These are phyloP conservation scores for Pseudonectria buxi DNA, from an alignment of 2,329 filamentous ascomycete genomes.

Conservation along the genomic window DNA sequence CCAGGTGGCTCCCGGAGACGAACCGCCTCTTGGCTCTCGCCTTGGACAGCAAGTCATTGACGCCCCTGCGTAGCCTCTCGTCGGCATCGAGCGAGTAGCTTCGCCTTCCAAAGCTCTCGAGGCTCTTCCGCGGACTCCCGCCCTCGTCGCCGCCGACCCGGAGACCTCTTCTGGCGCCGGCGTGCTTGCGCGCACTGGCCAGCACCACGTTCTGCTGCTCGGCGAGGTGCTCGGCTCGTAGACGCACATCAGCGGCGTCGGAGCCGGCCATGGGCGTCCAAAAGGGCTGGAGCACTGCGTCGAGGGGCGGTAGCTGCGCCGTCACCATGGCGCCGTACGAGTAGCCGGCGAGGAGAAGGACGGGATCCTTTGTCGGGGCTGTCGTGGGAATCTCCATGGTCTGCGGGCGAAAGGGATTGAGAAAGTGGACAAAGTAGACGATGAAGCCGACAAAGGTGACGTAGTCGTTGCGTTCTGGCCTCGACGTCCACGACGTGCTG, in stretches of 20 bases:
- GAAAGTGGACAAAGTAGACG: conserved; percentile 60
- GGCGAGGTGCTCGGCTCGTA: conserved; percentile 63
- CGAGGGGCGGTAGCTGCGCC: conserved; percentile 59
- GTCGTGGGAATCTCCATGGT: conserved; percentile 4
- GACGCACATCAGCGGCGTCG: conserved; percentile 59
- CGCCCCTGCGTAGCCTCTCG: conserved; percentile 40
- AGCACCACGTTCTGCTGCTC: conserved; percentile 50
- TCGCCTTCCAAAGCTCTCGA: conserved; percentile 26
- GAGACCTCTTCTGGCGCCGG: conserved; percentile 30
- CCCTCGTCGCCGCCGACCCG: conserved; percentile 46
- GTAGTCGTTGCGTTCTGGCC: conserved; percentile 76
- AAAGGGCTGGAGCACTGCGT: conserved; percentile 55
- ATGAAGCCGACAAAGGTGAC: conserved; percentile 75
- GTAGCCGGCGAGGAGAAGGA: conserved; percentile 68
- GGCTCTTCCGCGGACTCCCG: conserved; percentile 32
- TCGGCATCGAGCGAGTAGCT: conserved; percentile 39
- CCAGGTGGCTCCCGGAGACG: conserved; percentile 1
- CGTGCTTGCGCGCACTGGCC: conserved; percentile 27
- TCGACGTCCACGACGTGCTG: conserved; percentile 80
- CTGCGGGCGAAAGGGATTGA: conserved; percentile 36
- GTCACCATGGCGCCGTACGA: conserved; percentile 87
- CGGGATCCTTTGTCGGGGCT: conserved; percentile 12
- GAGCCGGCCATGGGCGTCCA: conserved; percentile 44
- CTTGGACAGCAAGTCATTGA: conserved; percentile 41
- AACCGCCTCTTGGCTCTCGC: conserved; percentile 18